A percentile compares a stretch with the other conserved stretches of the same genome.
These are phyloP conservation scores for Cyberlindnera mississippiensis DNA, from an alignment of 805 yeast species.

Conservation along the genomic window DNA sequence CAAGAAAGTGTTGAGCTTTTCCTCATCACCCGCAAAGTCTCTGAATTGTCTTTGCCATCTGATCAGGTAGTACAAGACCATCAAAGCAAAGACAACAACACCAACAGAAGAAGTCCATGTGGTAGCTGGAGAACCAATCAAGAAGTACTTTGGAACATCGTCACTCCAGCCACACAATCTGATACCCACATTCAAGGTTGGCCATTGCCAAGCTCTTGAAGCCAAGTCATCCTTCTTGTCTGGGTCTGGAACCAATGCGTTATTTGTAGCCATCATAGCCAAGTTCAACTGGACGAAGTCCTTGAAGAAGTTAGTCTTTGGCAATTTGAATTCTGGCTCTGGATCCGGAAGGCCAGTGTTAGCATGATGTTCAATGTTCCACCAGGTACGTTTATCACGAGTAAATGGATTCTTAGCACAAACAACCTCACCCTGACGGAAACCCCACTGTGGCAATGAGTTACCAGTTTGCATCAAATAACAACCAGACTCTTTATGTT, in stretches of 20 bases:
- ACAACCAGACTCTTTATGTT: slow-evolving; percentile 66
- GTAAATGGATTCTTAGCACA: slow-evolving; percentile 65
- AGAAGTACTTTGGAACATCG: slow-evolving; percentile 54
- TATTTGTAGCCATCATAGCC: slow-evolving; percentile 87
- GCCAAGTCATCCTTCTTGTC: slow-evolving; percentile 72
- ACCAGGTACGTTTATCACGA: slow-evolving; percentile 84
- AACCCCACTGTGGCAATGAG: slow-evolving; percentile 93
- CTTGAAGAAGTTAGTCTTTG: slow-evolving; percentile 71
- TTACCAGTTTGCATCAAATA: slow-evolving; percentile 82
- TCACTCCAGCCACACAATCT: slow-evolving; percentile 73
- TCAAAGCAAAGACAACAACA: slow-evolving; percentile 47
- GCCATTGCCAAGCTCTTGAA: slow-evolving; percentile 86
- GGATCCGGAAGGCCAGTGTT: slow-evolving; percentile 58
- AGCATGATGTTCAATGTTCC: slow-evolving; percentile 74
- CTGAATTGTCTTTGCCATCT: slow-evolving; percentile 82
- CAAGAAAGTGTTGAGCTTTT: slow-evolving; percentile 47
- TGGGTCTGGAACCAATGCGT: slow-evolving; percentile 72
- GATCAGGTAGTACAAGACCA: slow-evolving; percentile 30
- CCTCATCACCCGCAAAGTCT: slow-evolving; percentile 48
- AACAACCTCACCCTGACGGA: slow-evolving; percentile 93
- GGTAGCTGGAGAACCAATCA: slow-evolving; percentile 74
- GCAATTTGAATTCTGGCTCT: slow-evolving; percentile 58
- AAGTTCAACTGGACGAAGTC: slow-evolving; percentile 72
- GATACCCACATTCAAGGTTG: slow-evolving; percentile 69
- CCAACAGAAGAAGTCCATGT: slow-evolving; percentile 71